Evolutionary conservation across 495 filamentous ascomycete genomes (phyloP).

Genomic region (Acidomyces sp.): DNA sequence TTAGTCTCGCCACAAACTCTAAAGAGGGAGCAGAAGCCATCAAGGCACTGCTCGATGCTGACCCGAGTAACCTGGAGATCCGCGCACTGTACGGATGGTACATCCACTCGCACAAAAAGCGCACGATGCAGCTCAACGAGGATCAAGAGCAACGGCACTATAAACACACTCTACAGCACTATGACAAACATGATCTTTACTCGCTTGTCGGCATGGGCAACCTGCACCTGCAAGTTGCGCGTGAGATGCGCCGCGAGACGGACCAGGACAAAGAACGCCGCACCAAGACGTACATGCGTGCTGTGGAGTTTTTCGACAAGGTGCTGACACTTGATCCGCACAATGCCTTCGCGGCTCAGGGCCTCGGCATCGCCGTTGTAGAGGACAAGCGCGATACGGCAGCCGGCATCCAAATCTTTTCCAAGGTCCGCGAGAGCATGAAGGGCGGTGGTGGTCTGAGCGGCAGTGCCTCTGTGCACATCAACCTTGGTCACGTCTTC

Average conservation of each 20-base stretch:
- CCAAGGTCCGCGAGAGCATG: slow-evolving; percentile 75
- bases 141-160: slow-evolving; percentile 86
- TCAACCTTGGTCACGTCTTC: slow-evolving; percentile 88
- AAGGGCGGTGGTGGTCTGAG: too few relatives aligned
- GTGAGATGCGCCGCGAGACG: slow-evolving; percentile 85
- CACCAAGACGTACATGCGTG: slow-evolving; percentile 69
- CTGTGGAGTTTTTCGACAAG: slow-evolving; percentile 98
- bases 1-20: slow-evolving; percentile 69
- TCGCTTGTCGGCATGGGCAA: slow-evolving; percentile 94
- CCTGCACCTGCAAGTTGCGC: slow-evolving; percentile 66
- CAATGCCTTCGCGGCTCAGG: slow-evolving; percentile 93
- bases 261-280: slow-evolving; percentile 84
- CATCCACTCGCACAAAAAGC: slow-evolving; percentile 62
- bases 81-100: slow-evolving; percentile 91
- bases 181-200: slow-evolving; percentile 94
- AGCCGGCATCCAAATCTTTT: slow-evolving; percentile 68
- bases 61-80: slow-evolving; percentile 74
- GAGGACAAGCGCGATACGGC: slow-evolving; percentile 84
- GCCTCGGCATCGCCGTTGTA: slow-evolving; percentile 80
- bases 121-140: slow-evolving; percentile 64
- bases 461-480: slow-evolving; percentile 57
- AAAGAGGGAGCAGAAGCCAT: slow-evolving; percentile 79
- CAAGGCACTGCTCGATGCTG: slow-evolving; percentile 63
- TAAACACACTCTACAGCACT: slow-evolving; percentile 86
- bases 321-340: slow-evolving; percentile 79